Base-by-base conservation (phyloP, 495 filamentous ascomycete species). In the Hyaloscypha finlandica region DNA sequence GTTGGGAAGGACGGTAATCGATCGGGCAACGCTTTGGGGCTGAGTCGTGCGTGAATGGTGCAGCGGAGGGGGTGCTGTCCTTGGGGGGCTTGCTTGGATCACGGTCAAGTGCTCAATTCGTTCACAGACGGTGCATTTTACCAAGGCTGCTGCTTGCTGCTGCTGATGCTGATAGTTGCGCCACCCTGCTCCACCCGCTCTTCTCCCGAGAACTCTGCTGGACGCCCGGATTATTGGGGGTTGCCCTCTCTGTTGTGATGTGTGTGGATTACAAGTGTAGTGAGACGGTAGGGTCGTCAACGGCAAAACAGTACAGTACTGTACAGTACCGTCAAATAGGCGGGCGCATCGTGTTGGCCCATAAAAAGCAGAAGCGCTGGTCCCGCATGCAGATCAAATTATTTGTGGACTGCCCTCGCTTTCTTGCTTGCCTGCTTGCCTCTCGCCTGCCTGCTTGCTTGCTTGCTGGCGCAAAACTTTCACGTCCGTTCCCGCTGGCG, bases 391-490 rank as follows among this genome's bases (percentile, higher is more conserved):
- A 20, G 63, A 65, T 20, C 4, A 42, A 20, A 55, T 65, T 65
- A 42, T 58, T 65, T 65, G 63, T 45, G 53, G 63, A 45, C 29
- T 64, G 62, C 14, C 30, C 32, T 16, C 29, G 12, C 58, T 22
- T 42, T 48, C 32, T 59, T 35, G 32, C 56, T n/a, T 35, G n/a
- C 56, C 30, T 33, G 25, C 25, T 2, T 25, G 1, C 2, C 22
- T 12, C 58, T 6, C 25, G 42, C 32, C 33, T 35, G 32, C 56
- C n/a, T 35, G n/a, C 56, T 57, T 33, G 54, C 20, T 30, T 14
- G 11, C 11, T 14, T 48, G 42, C 42, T 48, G 42, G 42, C 16
- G 9, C 2, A 12, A 48, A 19, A 4, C 16, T 4, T 16, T 48
- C 11, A 48, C 42, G 4, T 37, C 25, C 25, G 25, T 25, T 25